Evolutionary conservation across 805 yeast species (phyloP), one percentile per base, ranked within the genome.

Genomic region (Candida tallmaniae): DNA sequence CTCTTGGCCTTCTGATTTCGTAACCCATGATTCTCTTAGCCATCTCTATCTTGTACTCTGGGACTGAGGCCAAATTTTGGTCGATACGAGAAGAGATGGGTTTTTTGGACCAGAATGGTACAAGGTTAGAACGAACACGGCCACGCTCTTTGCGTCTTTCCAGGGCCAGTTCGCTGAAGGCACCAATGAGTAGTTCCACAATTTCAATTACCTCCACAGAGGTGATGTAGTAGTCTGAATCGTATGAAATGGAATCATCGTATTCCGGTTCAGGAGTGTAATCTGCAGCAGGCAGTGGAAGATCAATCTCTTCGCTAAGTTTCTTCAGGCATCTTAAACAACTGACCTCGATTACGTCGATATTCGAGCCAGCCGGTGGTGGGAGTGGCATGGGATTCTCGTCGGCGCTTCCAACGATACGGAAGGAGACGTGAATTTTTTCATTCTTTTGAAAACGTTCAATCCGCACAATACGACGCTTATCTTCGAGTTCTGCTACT

Each of bases 11-110:
- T 46, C 83, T 65, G 20, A 65, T 58, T 38, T 73, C 77, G 50
- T 79, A 79, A 13, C 72, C 71, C 82, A 78, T 78, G 16, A 79
- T 78, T 50, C 84, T 62, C 38, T 74, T 74, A 3, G 83, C 83
- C 40, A 78, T 60, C 42, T 77, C 82, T 13, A 65, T 55, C 40
- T 77, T 59, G 45, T 63, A 66, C 31, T 62, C 65, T 19, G 55
- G 58, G 35, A 56, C 58, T 6, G 46, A 45, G 6, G 31, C 23
- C 7, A 19, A 12, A 23, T 27, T 23, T 28, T 62, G 65, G 36
- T 62, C 62, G 54, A 54, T 50, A 29, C 62, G 51, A 4, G 80
- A 70, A 27, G 73, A 64, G 31, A 77, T 69, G 14, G 83, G 79
- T 44, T 65, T 74, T 51, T 72, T 74, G 17, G 75, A 69, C 84